phyloP scores from a whole-genome alignment of 768 basidiomycete species.

The Leccinum obscurum region DNA sequence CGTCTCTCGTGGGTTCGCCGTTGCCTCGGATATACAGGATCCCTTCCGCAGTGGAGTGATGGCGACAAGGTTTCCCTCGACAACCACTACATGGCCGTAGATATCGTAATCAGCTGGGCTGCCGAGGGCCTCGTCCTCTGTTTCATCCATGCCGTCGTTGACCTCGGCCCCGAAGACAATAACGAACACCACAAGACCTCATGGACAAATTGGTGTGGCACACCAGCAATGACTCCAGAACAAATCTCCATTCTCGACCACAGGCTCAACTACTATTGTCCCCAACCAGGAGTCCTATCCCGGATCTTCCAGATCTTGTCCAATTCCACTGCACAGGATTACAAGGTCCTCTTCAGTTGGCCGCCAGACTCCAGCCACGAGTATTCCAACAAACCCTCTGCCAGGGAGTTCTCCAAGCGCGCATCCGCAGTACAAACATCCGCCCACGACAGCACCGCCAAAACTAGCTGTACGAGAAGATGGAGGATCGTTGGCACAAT shows the following conservation, averaged over 20 bases:
- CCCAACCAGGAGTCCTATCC: constrained; percentile 49
- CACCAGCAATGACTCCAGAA: constrained; percentile 56
- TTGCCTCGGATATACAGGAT: constrained; percentile 65
- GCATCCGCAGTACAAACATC: constrained; percentile 62
- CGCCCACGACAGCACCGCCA: constrained; percentile 62
- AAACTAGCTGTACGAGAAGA: constrained; percentile 84
- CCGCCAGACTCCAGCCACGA: constrained; percentile 57
- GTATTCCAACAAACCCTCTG: constrained; percentile 41
- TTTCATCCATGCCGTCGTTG: constrained; percentile 82
- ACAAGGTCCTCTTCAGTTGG: constrained; percentile 70
- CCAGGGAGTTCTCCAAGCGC: constrained; percentile 53
- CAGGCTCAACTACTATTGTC: constrained; percentile 55
- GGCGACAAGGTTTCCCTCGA: constrained; percentile 71
- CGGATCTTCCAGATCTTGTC: constrained; percentile 80
- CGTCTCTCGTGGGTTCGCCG: constrained; percentile 74
- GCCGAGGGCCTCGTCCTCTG: constrained; percentile 85
- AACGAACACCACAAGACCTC: constrained; percentile 70
- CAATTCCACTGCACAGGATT: constrained; percentile 49
- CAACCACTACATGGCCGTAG: constrained; percentile 78
- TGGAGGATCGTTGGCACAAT: constrained; percentile 73
- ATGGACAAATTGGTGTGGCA: constrained; percentile 92
- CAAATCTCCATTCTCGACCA: constrained; percentile 61
- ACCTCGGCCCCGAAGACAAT: constrained; percentile 68
- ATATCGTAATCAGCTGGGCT: constrained; percentile 89
- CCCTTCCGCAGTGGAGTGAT: constrained; percentile 54